Base-by-base conservation (phyloP, 495 filamentous ascomycete species). In the Penicillium steckii region DNA sequence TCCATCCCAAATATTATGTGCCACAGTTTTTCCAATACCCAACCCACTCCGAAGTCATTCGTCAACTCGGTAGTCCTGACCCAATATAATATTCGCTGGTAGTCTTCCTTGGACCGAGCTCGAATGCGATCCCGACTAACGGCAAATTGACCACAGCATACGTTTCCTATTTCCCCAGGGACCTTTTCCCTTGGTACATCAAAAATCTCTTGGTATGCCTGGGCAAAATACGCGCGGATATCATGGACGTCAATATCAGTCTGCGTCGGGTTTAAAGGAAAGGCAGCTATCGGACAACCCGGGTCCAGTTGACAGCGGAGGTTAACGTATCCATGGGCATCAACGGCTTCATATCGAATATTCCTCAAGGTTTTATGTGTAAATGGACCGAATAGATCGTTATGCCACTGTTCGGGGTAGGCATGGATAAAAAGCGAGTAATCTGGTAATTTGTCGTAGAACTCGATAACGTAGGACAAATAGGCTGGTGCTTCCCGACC, bases 121-220 rank as follows among this genome's bases (percentile, higher is more conserved):
- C 44, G 59, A 10, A 79, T 75, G 30, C 66, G 65, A n/a, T 72
- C 65, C 13, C 70, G 67, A 21, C 71, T 73, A 2, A 73, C 71
- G 8, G 72, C 75, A 48, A 80, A 80, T 49, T 80, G 77, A 0
- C 67, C 77, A 44, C 77, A 80, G 57, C 77, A 80, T 15, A 74
- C 64, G 18, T 72, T 71, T 9, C 75, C 75, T 13, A 79, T 70
- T 7, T 57, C 49, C 9, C 58, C 55, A 2, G 75, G 76, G 0
- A 74, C 72, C 13, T 69, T 37, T 0, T 66, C 58, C 5, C 41
- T 12, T 0, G 49, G 23, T 4, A 66, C 66, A 12, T 57, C 45
- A n/a, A 74, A 66, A 0, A 74, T 53, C 2, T 64, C 53, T 50
- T 63, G 58, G 50, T 76, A 76, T 13, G 66, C 61, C 22, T 65